Evolutionary conservation across 179 eudicot genomes (phyloP).

Genomic region (Nepenthes alata): DNA sequence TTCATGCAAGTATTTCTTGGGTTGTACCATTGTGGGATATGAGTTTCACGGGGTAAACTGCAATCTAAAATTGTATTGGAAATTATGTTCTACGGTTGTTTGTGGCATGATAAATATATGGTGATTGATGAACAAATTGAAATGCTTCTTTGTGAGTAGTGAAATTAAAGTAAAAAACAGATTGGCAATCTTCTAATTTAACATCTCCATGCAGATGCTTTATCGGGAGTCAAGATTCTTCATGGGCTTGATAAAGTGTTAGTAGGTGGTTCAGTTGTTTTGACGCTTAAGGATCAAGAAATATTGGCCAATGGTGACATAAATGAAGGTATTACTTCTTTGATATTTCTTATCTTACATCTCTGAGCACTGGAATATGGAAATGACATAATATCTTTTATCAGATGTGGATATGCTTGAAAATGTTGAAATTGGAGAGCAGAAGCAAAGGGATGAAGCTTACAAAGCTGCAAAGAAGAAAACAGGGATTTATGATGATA

Average conservation of each 20-base stretch:
- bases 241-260: conserved; percentile 92
- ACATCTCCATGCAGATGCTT: conserved; percentile 26
- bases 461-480: conserved; percentile 83
- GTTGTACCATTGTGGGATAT: no score
- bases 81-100: no score
- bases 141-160: no score
- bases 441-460: conserved; percentile 83
- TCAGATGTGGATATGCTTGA: conserved; percentile 92
- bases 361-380: conserved; percentile 4
- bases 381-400: conserved; percentile 22
- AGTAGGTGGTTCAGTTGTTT: conserved; percentile 95
- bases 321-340: conserved; percentile 55
- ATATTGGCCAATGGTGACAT: conserved; percentile 87
- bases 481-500: conserved; percentile 58
- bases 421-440: conserved; percentile 96
- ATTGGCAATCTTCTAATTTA: neutral
- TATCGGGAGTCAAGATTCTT: conserved; percentile 86
- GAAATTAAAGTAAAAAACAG: neutral
- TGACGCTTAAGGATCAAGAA: conserved; percentile 93
- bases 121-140: no score
- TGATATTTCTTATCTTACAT: neutral
- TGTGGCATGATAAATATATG: no score
- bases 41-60: no score
- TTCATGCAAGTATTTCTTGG: no score
- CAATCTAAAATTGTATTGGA: no score